Base-by-base conservation (phyloP, 768 basidiomycete genomes). In the Kwoniella heveanensis region DNA sequence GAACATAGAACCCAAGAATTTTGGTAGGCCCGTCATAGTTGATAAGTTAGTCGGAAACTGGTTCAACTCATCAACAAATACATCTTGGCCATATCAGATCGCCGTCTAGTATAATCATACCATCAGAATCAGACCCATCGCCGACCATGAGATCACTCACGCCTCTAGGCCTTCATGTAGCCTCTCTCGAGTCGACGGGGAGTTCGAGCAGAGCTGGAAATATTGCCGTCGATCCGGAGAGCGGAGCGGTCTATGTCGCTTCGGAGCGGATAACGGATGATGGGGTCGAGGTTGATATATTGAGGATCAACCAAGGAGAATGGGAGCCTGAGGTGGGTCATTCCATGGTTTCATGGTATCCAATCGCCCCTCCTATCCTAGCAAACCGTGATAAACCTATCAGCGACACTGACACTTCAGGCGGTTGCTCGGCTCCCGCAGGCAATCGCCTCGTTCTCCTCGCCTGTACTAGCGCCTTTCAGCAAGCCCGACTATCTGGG, bases 221-320 rank as follows among this genome's bases (percentile, higher is more conserved):
- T 49, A 47, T 73, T 27, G 67, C 71, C 54, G 61, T 76, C 19
- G 75, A 78, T 57, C 74, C 77, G 2, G 77, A 78, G 60, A 64
- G 60, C 12, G 67, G 64, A 22, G 50, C 81, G 1, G 72, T 86
- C 46, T 89, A 87, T 75, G 82, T 83, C n/a, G 82, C 85, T 13
- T 85, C 86, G 1, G 88, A 88, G 73, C 70, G 75, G 53, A 71
- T 71, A 57, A 81, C 79, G 63, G 69, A 72, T 66, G 68, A 70
- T 64, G 83, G 82, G 6, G 84, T 87, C 7, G 83, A 83, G 22
- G 82, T 90, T 10, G 83, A 86, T 62, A 77, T 91, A 77, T 2
- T 67, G 65, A 1, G 66, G 56, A n/a, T 64, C 32, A 15, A 10
- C 37, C 49, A 24, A 51, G 58, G 30, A 29, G 39, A 24, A 57